Base-by-base conservation (phyloP, 1,284 basidiomycete species). In the Mycosarcoma maydis region DNA sequence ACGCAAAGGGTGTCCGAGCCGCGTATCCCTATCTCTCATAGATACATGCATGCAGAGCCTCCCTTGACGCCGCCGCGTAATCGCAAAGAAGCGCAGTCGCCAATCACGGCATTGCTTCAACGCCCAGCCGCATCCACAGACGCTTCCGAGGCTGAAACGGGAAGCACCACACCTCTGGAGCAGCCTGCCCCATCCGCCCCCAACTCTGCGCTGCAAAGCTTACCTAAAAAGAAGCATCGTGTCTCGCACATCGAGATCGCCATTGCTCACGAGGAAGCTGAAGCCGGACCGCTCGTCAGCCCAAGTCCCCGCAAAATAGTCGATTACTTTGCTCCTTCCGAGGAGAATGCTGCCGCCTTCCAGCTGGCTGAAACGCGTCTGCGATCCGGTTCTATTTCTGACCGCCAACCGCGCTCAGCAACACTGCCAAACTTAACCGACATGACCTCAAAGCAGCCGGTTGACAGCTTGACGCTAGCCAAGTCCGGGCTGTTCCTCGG, bases 201-300 rank as follows among this genome's bases (percentile, higher is more conserved):
- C 33, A 59, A 10, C 20, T 24, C 27, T 4, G 29, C 30, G n/a
- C 45, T 65, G 1, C 60, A 59, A 23, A 70, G 67, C 52, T 29
- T 70, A 20, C 67, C 67, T 3, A 70, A 65, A 60, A 70, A 70
- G 40, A 70, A 70, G 49, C 55, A 59, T 34, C 59, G 67, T 20
- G 67, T 70, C 30, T 59, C 54, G 14, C 48, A 23, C 29, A 60
- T 41, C 19, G 67, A 70, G 42, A 49, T 70, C 29, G 67, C 67
- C 38, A 65, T 70, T n/a, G 67, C 67, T 6, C 67, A 70, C 45
- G 67, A 70, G 40, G 60, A 64, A 43, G 67, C 67, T 5, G 67
- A 60, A n/a, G 60, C 67, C 17, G 67, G 67, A 4, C 67, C 67
- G 24, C 48, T 56, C 10, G 67, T 51, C 6, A 65, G 56, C 36